Percentiles rank a stretch among this genome's conserved stretches.
These are phyloP conservation scores for Dalbergia oliveri DNA, from an alignment of 306 rosid species.

Conservation along the genomic window DNA sequence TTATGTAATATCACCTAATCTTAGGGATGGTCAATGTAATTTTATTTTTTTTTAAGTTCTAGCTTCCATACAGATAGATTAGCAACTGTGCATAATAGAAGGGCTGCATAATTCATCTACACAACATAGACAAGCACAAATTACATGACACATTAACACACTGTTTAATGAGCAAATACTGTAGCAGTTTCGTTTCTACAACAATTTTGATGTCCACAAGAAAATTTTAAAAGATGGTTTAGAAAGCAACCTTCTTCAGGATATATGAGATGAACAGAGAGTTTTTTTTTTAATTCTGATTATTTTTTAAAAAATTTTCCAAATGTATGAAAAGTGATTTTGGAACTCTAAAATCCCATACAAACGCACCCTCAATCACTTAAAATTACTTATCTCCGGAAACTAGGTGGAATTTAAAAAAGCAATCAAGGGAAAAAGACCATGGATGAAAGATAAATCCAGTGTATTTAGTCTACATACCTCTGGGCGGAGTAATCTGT, in stretches of 20 bases:
- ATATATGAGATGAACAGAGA: too few relatives aligned
- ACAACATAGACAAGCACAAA: neutral
- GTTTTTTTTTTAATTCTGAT: too few relatives aligned
- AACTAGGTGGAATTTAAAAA: neutral
- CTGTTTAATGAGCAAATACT: neutral
- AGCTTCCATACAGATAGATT: conserved; percentile 1
- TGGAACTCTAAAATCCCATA: too few relatives aligned
- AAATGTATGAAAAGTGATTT: too few relatives aligned
- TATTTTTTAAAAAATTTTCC: too few relatives aligned
- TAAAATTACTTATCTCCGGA: conserved; percentile 19
- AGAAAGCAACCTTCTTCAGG: neutral
- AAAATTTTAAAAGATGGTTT: neutral
- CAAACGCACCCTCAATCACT: neutral
- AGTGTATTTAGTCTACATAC: conserved; percentile 50
- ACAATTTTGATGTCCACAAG: neutral
- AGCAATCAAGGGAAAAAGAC: neutral
- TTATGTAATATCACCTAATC: too few relatives aligned
- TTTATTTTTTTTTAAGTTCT: neutral
- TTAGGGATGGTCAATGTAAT: too few relatives aligned
- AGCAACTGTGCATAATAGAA: conserved; percentile 9
- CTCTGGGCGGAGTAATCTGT: conserved; percentile 97
- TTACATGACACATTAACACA: neutral
- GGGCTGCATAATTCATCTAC: neutral
- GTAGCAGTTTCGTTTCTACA: conserved; percentile 5
- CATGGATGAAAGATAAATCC: conserved; percentile 5